phyloP scores from a whole-genome alignment of 306 rosid genomes.

The Astragalus glycyphyllos region DNA sequence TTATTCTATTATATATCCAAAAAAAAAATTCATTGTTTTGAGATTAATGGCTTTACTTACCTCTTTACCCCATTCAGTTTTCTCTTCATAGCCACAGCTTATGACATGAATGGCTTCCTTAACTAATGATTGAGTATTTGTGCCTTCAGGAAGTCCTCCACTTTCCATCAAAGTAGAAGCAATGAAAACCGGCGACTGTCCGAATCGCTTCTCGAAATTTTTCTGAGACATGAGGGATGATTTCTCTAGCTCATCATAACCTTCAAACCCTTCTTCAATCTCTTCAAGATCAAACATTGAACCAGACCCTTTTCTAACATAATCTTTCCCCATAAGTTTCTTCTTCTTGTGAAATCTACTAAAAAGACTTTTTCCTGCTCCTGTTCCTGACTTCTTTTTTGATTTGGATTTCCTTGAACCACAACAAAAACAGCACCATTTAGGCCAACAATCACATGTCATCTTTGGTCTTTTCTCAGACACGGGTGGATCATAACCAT shows the following conservation, averaged over 20 bases:
- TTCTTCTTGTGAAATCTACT: slow-evolving; percentile 81
- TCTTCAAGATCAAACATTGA: slow-evolving; percentile 90
- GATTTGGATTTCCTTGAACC: slow-evolving; percentile 83
- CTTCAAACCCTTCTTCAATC: slow-evolving; percentile 98
- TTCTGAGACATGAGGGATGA: slow-evolving; percentile 98
- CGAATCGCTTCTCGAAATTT: slow-evolving; percentile 85
- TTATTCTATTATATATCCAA: neutral
- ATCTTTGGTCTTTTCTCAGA: slow-evolving; percentile 59
- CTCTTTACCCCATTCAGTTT: slow-evolving; percentile 93
- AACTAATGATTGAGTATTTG: slow-evolving; percentile 69
- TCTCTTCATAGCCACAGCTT: slow-evolving; percentile 92
- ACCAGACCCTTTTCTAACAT: slow-evolving; percentile 64
- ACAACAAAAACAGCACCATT: slow-evolving; percentile 87
- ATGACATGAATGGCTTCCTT: slow-evolving; percentile 98
- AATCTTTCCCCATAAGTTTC: slow-evolving; percentile 83
- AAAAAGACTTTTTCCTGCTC: slow-evolving; percentile 52
- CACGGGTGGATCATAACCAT: slow-evolving; percentile 58
- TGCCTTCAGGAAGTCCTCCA: slow-evolving; percentile 89
- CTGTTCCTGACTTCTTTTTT: slow-evolving; percentile 71
- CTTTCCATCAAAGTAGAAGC: slow-evolving; percentile 93
- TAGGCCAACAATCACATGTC: slow-evolving; percentile 64
- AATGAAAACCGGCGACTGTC: slow-evolving; percentile 86
- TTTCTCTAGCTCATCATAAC: slow-evolving; percentile 97
- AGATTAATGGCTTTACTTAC: slow-evolving; percentile 38
- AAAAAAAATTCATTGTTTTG: slow-evolving; percentile 5